A percentile compares a stretch with the other conserved stretches of the same genome.
Conservation (phyloP, 23 red algal genomes). For the Agarophyton chilense region DNA sequence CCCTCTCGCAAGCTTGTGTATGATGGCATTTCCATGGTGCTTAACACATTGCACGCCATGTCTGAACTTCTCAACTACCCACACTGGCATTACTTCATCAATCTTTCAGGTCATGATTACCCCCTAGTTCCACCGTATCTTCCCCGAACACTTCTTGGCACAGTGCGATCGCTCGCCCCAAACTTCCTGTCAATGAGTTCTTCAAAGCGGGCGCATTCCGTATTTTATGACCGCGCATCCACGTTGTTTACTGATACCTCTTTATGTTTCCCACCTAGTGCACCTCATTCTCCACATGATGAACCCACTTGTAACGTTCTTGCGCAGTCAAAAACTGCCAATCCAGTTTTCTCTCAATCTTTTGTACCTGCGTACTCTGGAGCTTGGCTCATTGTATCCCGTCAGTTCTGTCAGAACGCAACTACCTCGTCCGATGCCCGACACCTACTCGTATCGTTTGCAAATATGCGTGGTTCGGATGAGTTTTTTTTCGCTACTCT, state of each 20-base stretch:
- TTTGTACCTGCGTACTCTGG: constrained; percentile 71
- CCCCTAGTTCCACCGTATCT: neutral
- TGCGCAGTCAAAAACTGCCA: neutral
- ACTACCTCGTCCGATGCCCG: constrained; percentile 60
- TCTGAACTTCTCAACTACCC: neutral
- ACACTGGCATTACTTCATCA: constrained; percentile 30
- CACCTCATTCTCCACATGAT: constrained; percentile 31
- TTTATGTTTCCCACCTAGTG: neutral
- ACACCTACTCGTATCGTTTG: constrained; percentile 67
- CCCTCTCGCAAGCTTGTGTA: constrained; percentile 30
- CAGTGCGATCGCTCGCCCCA: neutral
- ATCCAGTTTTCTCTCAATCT: neutral
- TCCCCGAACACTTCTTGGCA: neutral
- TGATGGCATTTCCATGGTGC: constrained; percentile 35
- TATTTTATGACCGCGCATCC: constrained; percentile 8
- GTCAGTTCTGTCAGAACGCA: constrained; percentile 61
- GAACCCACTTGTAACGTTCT: constrained; percentile 28
- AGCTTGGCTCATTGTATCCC: constrained; percentile 77
- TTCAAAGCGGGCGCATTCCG: neutral
- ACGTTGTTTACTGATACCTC: constrained; percentile 3
- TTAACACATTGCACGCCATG: constrained; percentile 30
- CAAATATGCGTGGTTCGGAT: constrained; percentile 54
- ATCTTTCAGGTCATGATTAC: constrained; percentile 40
- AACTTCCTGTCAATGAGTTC: constrained; percentile 23
- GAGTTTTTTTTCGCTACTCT: constrained; percentile 84